phyloP scores from a whole-genome alignment of 202 grass and related monocot species.

The Setaria italica region DNA sequence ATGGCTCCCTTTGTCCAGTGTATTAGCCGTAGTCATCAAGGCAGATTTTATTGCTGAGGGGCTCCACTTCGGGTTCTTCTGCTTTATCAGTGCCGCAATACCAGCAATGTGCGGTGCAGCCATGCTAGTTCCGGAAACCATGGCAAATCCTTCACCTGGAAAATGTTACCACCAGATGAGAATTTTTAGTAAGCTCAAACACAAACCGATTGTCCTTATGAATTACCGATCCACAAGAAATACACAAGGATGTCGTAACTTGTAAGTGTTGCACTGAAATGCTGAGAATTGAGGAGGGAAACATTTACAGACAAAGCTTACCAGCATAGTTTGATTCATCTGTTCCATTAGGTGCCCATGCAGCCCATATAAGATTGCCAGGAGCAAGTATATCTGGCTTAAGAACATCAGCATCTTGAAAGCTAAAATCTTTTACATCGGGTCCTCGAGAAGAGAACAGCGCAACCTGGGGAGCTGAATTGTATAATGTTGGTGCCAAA shows the following conservation, averaged over 20 bases:
- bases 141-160: constrained; percentile 95
- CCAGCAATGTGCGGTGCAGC: constrained; percentile 95
- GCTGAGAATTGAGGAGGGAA: not conserved
- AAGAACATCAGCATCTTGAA: constrained; percentile 96
- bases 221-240: constrained; percentile 2
- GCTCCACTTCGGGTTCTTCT: constrained; percentile 96
- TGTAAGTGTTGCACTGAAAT: not conserved
- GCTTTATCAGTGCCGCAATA: constrained; percentile 96
- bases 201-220: not conserved
- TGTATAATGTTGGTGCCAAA: constrained; percentile 87
- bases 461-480: constrained; percentile 95
- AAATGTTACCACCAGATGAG: constrained; percentile 3
- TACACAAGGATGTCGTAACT: not conserved
- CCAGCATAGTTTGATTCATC: constrained; percentile 92
- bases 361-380: constrained; percentile 96
- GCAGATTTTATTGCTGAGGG: constrained; percentile 95
- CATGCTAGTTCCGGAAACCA: constrained; percentile 99
- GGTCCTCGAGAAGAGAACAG: constrained; percentile 96
- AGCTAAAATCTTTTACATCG: constrained; percentile 99
- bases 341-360: constrained; percentile 95
- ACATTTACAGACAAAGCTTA: constrained; percentile 34
- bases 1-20: constrained; percentile 73
- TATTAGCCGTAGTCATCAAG: constrained; percentile 93
- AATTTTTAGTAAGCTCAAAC: not conserved
- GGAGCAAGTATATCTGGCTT: constrained; percentile 97